phyloP scores from a whole-genome alignment of 257 asterid genomes.

The Marsdenia floribunda region DNA sequence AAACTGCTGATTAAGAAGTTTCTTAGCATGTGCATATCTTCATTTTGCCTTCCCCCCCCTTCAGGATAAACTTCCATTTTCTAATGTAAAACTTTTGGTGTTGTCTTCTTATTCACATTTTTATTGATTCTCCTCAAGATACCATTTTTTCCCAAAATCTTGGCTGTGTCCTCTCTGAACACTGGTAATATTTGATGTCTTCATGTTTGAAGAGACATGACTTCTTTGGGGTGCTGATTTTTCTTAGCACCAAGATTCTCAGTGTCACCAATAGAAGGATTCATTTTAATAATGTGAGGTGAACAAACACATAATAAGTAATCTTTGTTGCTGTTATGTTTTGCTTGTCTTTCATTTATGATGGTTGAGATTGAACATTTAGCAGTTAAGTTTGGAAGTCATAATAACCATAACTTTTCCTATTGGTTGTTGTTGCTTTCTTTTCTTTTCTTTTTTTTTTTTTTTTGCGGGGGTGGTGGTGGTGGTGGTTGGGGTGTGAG shows the following conservation, averaged over 20 bases:
- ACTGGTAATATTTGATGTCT: background rate
- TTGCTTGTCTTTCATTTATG: background rate
- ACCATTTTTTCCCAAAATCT: background rate
- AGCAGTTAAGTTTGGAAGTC: background rate
- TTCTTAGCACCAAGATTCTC: background rate
- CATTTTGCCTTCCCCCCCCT: too few species aligned
- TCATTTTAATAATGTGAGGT: background rate
- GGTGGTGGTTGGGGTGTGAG: too few species aligned
- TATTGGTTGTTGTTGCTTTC: background rate
- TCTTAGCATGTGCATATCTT: background rate
- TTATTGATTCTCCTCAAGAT: background rate
- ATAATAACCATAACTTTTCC: background rate
- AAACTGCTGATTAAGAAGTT: background rate
- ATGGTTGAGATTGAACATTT: background rate
- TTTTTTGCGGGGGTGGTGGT: background rate
- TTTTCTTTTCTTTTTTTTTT: background rate
- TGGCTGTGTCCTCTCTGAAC: background rate
- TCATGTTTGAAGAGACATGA: background rate
- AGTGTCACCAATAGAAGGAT: background rate
- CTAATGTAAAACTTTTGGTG: background rate
- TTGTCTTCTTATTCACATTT: constrained; percentile 1
- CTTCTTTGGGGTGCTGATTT: background rate
- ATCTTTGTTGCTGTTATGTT: background rate
- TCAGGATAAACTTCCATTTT: background rate
- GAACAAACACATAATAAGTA: background rate